A percentile compares a stretch with the other conserved stretches of the same genome.
Evolutionary conservation across 192 early-diverging fungal species (phyloP).

Genomic region (Coemansia sp.): DNA sequence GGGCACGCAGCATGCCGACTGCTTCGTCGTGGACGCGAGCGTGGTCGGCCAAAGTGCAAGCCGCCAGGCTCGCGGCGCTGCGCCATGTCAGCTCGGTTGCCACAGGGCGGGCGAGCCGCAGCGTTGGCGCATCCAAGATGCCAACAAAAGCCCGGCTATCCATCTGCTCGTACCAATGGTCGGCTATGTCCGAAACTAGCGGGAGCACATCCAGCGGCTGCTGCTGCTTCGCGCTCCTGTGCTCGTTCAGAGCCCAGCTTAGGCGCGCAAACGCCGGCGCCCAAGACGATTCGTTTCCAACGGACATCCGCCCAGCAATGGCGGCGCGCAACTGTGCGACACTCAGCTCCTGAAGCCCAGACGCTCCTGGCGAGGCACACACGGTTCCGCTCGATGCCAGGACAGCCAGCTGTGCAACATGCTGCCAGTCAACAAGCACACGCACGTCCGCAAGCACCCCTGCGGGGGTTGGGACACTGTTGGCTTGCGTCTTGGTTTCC

Average conservation of each 20-base stretch:
- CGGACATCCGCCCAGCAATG: background rate
- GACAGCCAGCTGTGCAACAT: conserved; percentile 6
- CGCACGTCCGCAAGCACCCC: conserved; percentile 23
- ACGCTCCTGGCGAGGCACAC: background rate
- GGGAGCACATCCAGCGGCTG: conserved; percentile 11
- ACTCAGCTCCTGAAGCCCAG: background rate
- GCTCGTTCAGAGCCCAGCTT: conserved; percentile 35
- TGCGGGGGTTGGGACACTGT: background rate
- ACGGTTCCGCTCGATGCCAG: conserved; percentile 10
- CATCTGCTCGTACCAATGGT: conserved; percentile 26
- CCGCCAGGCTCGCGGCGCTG: conserved; percentile 11
- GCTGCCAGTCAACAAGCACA: conserved; percentile 27
- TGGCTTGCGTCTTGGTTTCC: background rate
- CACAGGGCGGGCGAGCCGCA: conserved; percentile 23
- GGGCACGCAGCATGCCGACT: conserved; percentile 19
- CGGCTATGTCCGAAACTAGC: conserved; percentile 28
- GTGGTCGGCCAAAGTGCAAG: conserved; percentile 19
- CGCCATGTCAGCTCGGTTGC: conserved; percentile 41
- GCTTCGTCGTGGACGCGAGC: conserved; percentile 1
- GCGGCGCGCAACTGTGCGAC: background rate
- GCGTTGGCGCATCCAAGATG: conserved; percentile 10
- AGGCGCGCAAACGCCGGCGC: conserved; percentile 33
- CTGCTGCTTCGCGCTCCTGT: background rate
- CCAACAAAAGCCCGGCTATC: background rate
- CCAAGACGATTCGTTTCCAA: conserved; percentile 25